Conservation (phyloP, 306 rosid genomes). For the Carpinus viminea region DNA sequence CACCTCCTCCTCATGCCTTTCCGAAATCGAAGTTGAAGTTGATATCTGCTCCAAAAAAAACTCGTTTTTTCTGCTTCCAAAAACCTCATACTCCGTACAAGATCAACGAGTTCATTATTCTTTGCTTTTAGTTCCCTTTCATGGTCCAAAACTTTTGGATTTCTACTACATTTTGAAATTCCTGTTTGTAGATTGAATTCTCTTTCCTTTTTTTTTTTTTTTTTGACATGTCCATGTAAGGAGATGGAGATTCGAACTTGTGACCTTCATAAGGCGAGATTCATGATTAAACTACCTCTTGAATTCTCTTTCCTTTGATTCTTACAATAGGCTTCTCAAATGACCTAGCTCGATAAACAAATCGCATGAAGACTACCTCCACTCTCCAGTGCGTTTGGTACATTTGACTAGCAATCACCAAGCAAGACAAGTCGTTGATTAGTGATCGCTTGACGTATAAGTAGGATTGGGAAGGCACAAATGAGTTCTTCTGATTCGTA, state of each 20-base stretch:
- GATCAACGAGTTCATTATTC: conserved; percentile 51
- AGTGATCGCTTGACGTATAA: conserved; percentile 78
- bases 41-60: conserved; percentile 53
- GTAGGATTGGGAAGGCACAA: conserved; percentile 44
- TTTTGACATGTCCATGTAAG: no score
- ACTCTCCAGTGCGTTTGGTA: conserved; percentile 46
- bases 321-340: conserved; percentile 68
- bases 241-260: no score
- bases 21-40: conserved; percentile 34
- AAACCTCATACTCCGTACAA: conserved; percentile 43
- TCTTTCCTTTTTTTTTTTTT: no score
- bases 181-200: conserved; percentile 79
- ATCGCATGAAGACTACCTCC: conserved; percentile 90
- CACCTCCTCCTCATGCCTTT: conserved; percentile 7
- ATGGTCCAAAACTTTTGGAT: conserved; percentile 37
- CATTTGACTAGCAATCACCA: conserved; percentile 55
- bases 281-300: no score
- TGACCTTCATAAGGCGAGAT: no score
- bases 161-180: conserved; percentile 55
- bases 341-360: conserved; percentile 87
- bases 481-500: conserved; percentile 45
- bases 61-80: conserved; percentile 65
- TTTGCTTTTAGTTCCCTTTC: conserved; percentile 48
- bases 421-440: conserved; percentile 73
- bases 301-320: conserved; percentile 53